Conservation (phyloP, 352 stramenopile genomes). For the Globisporangium cederbergense region DNA sequence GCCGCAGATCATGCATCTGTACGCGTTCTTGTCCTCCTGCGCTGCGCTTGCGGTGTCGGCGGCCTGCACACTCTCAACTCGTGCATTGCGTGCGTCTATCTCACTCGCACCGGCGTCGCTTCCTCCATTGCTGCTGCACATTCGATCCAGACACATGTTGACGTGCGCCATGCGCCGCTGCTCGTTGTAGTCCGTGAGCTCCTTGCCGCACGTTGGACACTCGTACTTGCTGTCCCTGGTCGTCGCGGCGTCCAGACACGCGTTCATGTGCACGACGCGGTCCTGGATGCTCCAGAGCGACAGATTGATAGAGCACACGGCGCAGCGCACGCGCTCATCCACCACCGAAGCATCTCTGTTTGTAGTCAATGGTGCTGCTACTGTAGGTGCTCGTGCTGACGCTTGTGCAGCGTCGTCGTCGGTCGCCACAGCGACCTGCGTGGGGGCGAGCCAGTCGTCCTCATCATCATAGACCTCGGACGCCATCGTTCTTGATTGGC, state of each 20-base stretch:
- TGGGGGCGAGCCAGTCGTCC: constrained; percentile 21
- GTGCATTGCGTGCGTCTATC: not conserved
- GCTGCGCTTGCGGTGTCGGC: not conserved
- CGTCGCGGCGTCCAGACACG: constrained; percentile 51
- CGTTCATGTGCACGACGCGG: constrained; percentile 67
- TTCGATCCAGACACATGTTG: constrained; percentile 60
- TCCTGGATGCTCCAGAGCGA: constrained; percentile 41
- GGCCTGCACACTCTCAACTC: not conserved
- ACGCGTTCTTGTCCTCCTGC: constrained; percentile 7
- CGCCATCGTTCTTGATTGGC: constrained; percentile 6
- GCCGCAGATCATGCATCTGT: constrained; percentile 73
- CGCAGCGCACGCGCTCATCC: constrained; percentile 33
- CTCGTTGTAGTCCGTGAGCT: constrained; percentile 65
- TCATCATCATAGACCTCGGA: constrained; percentile 18
- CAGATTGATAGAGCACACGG: constrained; percentile 65
- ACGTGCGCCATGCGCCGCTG: constrained; percentile 61
- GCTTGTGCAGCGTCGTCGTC: too few species aligned
- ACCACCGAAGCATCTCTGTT: not conserved
- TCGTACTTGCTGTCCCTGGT: constrained; percentile 29
- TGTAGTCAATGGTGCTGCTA: not conserved
- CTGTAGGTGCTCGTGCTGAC: constrained; percentile 1
- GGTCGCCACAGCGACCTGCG: constrained; percentile 20
- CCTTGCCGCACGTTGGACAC: constrained; percentile 53
- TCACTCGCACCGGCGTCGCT: constrained; percentile 8
- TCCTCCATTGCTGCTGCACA: constrained; percentile 9